Conservation (phyloP, 1,139 yeast species). For the Candida smagusa region DNA sequence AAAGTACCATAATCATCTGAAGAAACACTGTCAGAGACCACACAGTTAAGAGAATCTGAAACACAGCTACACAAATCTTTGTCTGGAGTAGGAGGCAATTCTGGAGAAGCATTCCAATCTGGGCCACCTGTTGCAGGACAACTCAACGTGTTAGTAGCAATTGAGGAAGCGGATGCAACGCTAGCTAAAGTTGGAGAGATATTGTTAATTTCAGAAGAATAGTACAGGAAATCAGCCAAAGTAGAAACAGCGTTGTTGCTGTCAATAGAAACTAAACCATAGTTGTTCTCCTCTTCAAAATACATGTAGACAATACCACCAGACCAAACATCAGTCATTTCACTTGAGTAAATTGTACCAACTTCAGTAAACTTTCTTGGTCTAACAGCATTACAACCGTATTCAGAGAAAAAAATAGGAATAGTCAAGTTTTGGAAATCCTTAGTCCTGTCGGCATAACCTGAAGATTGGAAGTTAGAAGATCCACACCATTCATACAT, state of each 20-base stretch:
- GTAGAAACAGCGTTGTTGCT: constrained; percentile 38
- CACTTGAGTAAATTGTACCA: constrained; percentile 39
- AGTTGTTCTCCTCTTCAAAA: constrained; percentile 70
- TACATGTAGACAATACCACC: constrained; percentile 93
- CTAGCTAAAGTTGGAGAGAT: constrained; percentile 43
- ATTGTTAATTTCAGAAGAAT: constrained; percentile 56
- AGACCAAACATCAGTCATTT: constrained; percentile 72
- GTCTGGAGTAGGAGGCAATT: constrained; percentile 47
- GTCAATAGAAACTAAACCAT: constrained; percentile 67
- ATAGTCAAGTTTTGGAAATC: constrained; percentile 64
- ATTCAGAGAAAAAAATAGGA: constrained; percentile 86
- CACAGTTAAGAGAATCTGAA: constrained; percentile 33
- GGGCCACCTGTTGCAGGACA: constrained; percentile 35
- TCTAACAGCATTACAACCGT: constrained; percentile 62
- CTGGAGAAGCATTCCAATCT: constrained; percentile 38
- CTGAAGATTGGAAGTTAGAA: constrained; percentile 61
- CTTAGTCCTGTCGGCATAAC: constrained; percentile 60
- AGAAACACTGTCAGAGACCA: constrained; percentile 29
- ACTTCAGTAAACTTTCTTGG: constrained; percentile 73
- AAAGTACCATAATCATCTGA: constrained; percentile 33
- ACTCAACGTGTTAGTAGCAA: constrained; percentile 24
- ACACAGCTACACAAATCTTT: constrained; percentile 37
- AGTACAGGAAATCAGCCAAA: constrained; percentile 45
- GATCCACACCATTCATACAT: constrained; percentile 94
- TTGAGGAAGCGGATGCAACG: constrained; percentile 20